Conservation (phyloP, 1,139 yeast genomes). For the Magnusiomyces tetraspermus region DNA sequence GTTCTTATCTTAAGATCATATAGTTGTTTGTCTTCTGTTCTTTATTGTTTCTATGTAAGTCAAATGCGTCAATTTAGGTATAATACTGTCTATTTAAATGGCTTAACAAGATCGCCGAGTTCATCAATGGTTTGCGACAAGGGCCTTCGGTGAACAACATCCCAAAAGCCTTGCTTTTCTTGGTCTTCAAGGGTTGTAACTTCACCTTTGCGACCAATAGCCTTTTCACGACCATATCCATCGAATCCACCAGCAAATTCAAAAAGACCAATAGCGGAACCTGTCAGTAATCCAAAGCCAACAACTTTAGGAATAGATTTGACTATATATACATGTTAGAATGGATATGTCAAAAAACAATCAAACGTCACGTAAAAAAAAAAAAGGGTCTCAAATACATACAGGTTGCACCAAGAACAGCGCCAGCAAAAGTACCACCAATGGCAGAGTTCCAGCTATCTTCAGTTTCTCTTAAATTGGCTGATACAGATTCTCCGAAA, state of each 20-base stretch:
- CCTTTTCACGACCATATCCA: constrained; percentile 33
- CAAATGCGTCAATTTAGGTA: too few species aligned
- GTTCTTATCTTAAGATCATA: too few species aligned
- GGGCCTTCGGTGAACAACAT: constrained; percentile 72
- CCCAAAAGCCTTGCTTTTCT: constrained; percentile 69
- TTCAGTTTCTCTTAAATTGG: constrained; percentile 38
- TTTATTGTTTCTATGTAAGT: too few species aligned
- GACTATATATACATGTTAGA: constrained; percentile 23
- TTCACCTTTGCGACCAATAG: constrained; percentile 27
- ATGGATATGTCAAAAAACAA: constrained; percentile 3
- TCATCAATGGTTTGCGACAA: constrained; percentile 69
- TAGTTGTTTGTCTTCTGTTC: too few species aligned
- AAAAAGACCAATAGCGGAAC: constrained; percentile 32
- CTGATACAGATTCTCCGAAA: constrained; percentile 33
- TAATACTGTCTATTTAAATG: constrained; percentile 15
- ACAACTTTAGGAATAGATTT: constrained; percentile 37
- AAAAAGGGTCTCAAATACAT: constrained; percentile 14
- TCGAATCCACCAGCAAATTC: constrained; percentile 41
- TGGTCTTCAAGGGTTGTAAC: constrained; percentile 31
- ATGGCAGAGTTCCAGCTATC: constrained; percentile 40
- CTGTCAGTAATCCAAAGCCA: constrained; percentile 39
- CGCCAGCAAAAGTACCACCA: constrained; percentile 46
- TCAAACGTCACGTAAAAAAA: constrained; percentile 7
- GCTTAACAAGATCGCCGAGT: constrained; percentile 43
- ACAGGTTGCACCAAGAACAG: constrained; percentile 34